Conservation (phyloP, 768 basidiomycete species). For the Nidularia pulvinata region DNA sequence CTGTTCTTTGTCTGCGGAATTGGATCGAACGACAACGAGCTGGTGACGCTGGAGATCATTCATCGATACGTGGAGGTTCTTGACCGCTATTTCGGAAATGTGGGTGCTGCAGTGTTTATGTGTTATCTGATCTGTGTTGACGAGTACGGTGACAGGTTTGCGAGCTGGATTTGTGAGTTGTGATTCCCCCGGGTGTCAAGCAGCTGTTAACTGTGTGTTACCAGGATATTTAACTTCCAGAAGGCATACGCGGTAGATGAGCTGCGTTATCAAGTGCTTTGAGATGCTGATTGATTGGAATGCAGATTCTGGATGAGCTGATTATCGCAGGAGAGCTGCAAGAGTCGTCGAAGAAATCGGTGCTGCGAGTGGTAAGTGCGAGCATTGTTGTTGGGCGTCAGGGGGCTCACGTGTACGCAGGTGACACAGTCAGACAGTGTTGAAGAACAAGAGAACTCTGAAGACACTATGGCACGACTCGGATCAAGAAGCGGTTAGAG, state of each 20-base stretch:
- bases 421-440: slow-evolving; percentile 85
- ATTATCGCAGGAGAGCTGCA: slow-evolving; percentile 98
- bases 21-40: slow-evolving; percentile 85
- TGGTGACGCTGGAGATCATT: slow-evolving; percentile 92
- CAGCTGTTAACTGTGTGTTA: neutral
- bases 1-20: slow-evolving; percentile 96
- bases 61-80: slow-evolving; percentile 96
- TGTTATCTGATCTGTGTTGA: neutral
- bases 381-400: neutral
- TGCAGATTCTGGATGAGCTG: slow-evolving; percentile 88
- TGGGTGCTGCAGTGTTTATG: slow-evolving; percentile 30
- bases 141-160: slow-evolving; percentile 62
- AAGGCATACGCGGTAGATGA: slow-evolving; percentile 88
- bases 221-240: slow-evolving; percentile 98
- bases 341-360: slow-evolving; percentile 95
- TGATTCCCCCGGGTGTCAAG: neutral
- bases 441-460: slow-evolving; percentile 84
- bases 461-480: slow-evolving; percentile 78
- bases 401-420: slow-evolving; percentile 30
- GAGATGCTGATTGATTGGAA: slow-evolving; percentile 1
- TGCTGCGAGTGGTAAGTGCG: slow-evolving; percentile 48
- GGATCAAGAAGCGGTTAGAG: slow-evolving; percentile 72
- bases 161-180: slow-evolving; percentile 89
- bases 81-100: slow-evolving; percentile 93
- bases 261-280: slow-evolving; percentile 2